Evolutionary conservation across 2,329 filamentous ascomycete genomes (phyloP), one percentile per base, ranked within the genome.

Genomic region (Aspergillus sp.): DNA sequence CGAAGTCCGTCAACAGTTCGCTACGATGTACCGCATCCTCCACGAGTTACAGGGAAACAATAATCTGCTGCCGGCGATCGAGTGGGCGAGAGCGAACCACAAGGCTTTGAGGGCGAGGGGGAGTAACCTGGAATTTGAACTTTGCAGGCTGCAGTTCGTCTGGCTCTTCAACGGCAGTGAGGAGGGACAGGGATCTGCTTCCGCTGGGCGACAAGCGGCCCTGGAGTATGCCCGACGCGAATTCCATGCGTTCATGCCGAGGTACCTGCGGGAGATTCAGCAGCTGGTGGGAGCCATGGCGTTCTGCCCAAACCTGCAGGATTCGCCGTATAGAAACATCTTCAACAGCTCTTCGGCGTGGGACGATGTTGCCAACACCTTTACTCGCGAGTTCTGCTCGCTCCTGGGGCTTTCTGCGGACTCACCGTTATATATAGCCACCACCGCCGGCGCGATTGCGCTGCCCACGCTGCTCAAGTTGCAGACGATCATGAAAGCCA

Each of bases 61-160:
- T 31, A 84, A 95, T 47, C 72, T 96, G 2, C 59, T 73, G 0
- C 85, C 86, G 0, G 91, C 91, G 1, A 96, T 98, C 15, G 65
- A 74, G 34, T 98, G 91, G 91, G 85, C 91, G 1, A 69, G 78
- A 24, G 54, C 70, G 15, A 81, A 95, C 49, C 80, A 78, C 37
- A 58, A 62, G 4, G 68, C 78, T 15, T 70, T 98, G 2, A 86
- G 94, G 51, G 72, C 74, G 3, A 75, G 86, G 29, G 89, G 88
- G 3, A 94, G 86, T 51, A 94, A 93, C 47, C 74, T 98, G 2
- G 89, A 96, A 55, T 98, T 96, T 43, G 89, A 98, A 52, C 76
- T 98, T 2, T 85, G 80, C 61, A 82, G 86, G 43, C 69, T 96
- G 12, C 86, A 94, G 47, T 98, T 84, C 48, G 74, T 96, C 20